Evolutionary conservation across 164 flowering plant genomes (phyloP), one percentile per base, ranked within the genome.

Genomic region (Aristolochia californica): DNA sequence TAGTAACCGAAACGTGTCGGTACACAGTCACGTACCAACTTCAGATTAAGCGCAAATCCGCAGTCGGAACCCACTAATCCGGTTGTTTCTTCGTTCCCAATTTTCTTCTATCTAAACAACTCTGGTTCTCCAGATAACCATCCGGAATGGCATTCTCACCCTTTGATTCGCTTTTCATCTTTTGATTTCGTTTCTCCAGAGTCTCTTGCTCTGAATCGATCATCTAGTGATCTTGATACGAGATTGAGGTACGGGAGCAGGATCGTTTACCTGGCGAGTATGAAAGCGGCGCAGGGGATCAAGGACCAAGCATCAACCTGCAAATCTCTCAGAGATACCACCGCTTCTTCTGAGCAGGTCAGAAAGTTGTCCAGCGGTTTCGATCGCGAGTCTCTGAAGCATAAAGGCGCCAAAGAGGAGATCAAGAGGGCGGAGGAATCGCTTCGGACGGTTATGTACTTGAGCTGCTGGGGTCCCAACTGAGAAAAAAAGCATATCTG

Each of bases 241-340:
- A 51, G 67, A 28, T 49, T 64, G 57, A 57, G 67, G 44, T 40
- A 44, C 8, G 49, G 21, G 43, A 64, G 75, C 43, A 69, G 75
- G 64, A 57, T 72, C 43, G 28, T 64, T 30, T 70, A 55, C 60
- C 78, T 75, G 50, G 66, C 60, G 5, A 64, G 68, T 27, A 66
- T 61, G 62, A 62, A 72, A 58, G 69, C 57, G 60, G 2, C 55
- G 58, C 82, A 71, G 56, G 76, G 66, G 47, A 71, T 81, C 67
- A 79, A 79, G 66, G 83, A 79, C 3, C 81, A 77, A 49, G 74
- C 70, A 1, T 58, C 80, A 8, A 13, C 72, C 26, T 4, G 66
- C 16, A 76, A 71, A 50, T 64, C 80, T 12, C 30, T 77, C 34
- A 66, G 66, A 45, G 75, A 78, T 5, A 43, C 48, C 12, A 0